Evolutionary conservation across 208 protist genomes (phyloP).

Genomic region (Leishmania gerbilli): DNA sequence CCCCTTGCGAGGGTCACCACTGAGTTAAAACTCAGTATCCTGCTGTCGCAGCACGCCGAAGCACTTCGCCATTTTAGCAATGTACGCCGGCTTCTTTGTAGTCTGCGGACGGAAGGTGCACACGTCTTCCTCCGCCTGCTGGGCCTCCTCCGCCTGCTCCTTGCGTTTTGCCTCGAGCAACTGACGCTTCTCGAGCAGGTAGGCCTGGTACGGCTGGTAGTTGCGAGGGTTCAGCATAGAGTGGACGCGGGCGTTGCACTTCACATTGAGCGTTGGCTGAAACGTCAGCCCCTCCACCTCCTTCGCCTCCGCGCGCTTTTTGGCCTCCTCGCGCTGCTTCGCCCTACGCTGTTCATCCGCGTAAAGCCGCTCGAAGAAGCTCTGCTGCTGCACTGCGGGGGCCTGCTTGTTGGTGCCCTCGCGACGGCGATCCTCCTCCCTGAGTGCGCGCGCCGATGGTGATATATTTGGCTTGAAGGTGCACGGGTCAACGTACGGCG

Average conservation of each 20-base stretch:
- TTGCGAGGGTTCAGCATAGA: constrained; percentile 60
- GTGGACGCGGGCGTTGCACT: constrained; percentile 42
- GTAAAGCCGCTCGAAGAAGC: constrained; percentile 39
- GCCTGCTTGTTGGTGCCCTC: not conserved
- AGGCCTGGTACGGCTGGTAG: constrained; percentile 44
- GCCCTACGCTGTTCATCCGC: constrained; percentile 33
- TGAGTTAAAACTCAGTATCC: constrained; percentile 42
- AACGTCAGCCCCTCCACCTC: constrained; percentile 49
- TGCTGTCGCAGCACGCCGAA: constrained; percentile 71
- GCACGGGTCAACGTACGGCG: constrained; percentile 69
- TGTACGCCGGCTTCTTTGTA: constrained; percentile 67
- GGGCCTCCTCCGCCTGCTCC: constrained; percentile 33
- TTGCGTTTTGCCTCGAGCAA: constrained; percentile 32
- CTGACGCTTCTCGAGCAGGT: constrained; percentile 36
- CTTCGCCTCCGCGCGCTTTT: constrained; percentile 38
- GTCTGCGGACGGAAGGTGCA: constrained; percentile 77
- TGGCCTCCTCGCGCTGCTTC: constrained; percentile 22
- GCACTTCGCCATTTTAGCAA: constrained; percentile 71
- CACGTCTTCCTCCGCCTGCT: constrained; percentile 34
- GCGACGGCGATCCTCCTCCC: constrained; percentile 10
- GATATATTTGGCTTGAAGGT: constrained; percentile 74
- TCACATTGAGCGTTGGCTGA: constrained; percentile 46
- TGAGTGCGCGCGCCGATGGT: constrained; percentile 26
- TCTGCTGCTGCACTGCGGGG: not conserved
- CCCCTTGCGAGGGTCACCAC: not conserved